Conservation (phyloP, 1,139 yeast genomes). For the Eremothecium gossypii region DNA sequence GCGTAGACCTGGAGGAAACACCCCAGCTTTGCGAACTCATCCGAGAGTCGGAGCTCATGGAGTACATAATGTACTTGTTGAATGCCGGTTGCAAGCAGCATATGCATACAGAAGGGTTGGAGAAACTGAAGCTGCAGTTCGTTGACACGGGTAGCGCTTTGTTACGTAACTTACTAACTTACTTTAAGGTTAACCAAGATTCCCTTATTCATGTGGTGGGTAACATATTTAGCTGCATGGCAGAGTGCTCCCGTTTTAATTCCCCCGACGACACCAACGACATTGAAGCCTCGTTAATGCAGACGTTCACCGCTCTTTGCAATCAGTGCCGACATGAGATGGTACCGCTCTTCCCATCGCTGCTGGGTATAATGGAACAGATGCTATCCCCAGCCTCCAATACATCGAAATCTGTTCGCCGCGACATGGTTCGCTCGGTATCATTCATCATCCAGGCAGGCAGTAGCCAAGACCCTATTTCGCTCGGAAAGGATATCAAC, state of each 20-base stretch:
- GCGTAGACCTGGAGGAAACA: constrained; percentile 32
- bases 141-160: constrained; percentile 43
- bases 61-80: constrained; percentile 23
- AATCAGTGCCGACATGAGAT: constrained; percentile 48
- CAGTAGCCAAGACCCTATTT: constrained; percentile 36
- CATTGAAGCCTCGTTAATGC: constrained; percentile 39
- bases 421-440: constrained; percentile 51
- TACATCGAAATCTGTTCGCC: constrained; percentile 46
- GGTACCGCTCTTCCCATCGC: constrained; percentile 39
- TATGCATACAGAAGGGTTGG: constrained; percentile 9
- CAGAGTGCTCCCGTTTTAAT: constrained; percentile 15
- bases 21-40: constrained; percentile 35
- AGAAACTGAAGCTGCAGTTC: constrained; percentile 20
- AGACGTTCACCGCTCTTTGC: constrained; percentile 52
- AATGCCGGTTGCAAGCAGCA: constrained; percentile 21
- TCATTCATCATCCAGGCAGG: constrained; percentile 49
- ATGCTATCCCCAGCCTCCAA: constrained; percentile 38
- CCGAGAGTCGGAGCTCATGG: constrained; percentile 21
- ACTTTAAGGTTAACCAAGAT: constrained; percentile 35
- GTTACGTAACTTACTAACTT: constrained; percentile 46
- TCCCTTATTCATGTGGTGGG: constrained; percentile 44
- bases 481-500: constrained; percentile 31
- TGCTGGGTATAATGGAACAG: constrained; percentile 43
- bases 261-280: constrained; percentile 16
- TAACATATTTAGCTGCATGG: constrained; percentile 36